Evolutionary conservation across 805 yeast genomes (phyloP).

Genomic region (Citeromyces matritensis): DNA sequence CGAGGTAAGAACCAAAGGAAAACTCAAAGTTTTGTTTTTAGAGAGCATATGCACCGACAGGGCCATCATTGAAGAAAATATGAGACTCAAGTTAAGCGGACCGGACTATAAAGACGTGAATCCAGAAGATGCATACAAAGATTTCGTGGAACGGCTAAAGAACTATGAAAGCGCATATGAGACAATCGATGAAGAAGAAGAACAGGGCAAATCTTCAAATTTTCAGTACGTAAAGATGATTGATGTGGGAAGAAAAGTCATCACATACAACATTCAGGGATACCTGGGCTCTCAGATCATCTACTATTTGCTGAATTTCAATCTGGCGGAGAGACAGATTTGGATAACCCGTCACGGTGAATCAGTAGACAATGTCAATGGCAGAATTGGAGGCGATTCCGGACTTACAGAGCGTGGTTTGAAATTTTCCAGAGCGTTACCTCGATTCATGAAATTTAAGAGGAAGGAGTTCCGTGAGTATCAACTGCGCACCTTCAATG

Average conservation of each 20-base stretch:
- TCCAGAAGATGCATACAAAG: slow-evolving; percentile 61
- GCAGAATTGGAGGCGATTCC: slow-evolving; percentile 89
- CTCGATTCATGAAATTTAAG: slow-evolving; percentile 60
- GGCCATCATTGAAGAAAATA: slow-evolving; percentile 66
- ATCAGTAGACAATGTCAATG: slow-evolving; percentile 68
- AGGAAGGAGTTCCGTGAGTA: slow-evolving; percentile 49
- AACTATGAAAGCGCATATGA: slow-evolving; percentile 87
- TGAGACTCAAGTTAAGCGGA: slow-evolving; percentile 74
- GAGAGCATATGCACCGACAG: slow-evolving; percentile 83
- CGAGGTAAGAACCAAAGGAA: slow-evolving; percentile 37
- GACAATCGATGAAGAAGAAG: slow-evolving; percentile 66
- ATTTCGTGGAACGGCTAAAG: slow-evolving; percentile 64
- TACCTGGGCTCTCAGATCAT: slow-evolving; percentile 89
- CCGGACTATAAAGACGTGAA: slow-evolving; percentile 89
- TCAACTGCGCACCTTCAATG: slow-evolving; percentile 39
- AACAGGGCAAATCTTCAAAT: slow-evolving; percentile 29
- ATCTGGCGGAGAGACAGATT: slow-evolving; percentile 76
- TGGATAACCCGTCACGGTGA: slow-evolving; percentile 97
- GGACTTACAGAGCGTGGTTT: slow-evolving; percentile 64
- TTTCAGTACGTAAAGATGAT: slow-evolving; percentile 90
- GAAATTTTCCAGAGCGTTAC: slow-evolving; percentile 57
- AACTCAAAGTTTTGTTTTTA: slow-evolving; percentile 64
- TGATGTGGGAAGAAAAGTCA: slow-evolving; percentile 88
- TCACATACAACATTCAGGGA: slow-evolving; percentile 76
- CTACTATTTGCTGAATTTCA: slow-evolving; percentile 79